Base-by-base conservation (phyloP, 176 grass and related monocot genomes). In the Thinopyrum elongatum region DNA sequence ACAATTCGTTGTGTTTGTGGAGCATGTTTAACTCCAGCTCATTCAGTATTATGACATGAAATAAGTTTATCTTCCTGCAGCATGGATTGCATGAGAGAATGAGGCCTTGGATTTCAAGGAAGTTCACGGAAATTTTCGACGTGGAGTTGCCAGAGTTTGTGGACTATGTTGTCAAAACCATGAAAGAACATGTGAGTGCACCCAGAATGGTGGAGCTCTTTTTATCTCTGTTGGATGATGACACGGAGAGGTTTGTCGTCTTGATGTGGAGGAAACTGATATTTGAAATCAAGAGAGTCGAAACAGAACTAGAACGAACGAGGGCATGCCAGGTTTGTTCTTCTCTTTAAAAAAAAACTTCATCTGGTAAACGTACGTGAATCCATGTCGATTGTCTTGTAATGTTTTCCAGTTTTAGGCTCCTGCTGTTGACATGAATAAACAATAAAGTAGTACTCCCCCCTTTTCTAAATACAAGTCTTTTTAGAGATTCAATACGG, bases 261-360 rank as follows among this genome's bases (percentile, higher is more conserved):
- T 90, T 86, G 61, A 97, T 90, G 89, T 94, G 95, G 95, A 88
- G 95, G 67, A 93, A 93, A 87, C 65, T 97, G 41, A 97, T 97
- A 80, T 97, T 97, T 76, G 95, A 97, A 67, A 95, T 94, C 9
- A 97, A 84, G 80, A 93, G 84, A 90, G 91, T 95, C 0, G 95
- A 97, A 97, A 80, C 87, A 59, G 90, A 90, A 42, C 38, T 91
- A 77, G 65, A 85, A 6, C 59, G 81, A 62, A 86, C 1, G 12
- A 61, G 76, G 55, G 55, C 55, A 25, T 78, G 22, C 5, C 31
- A 78, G 76, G 76, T 61, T 61, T 38, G 53, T 23, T 8, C 30
- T 38, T 36, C 3, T 10, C 30, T 35, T 36, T 35, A 1, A 46
- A 49, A 47, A 49, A 16, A 39, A 59, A 35, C 19, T 34, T 36